Evolutionary conservation across 2,329 filamentous ascomycete species (phyloP).

Genomic region (Aspergillus jensenii): DNA sequence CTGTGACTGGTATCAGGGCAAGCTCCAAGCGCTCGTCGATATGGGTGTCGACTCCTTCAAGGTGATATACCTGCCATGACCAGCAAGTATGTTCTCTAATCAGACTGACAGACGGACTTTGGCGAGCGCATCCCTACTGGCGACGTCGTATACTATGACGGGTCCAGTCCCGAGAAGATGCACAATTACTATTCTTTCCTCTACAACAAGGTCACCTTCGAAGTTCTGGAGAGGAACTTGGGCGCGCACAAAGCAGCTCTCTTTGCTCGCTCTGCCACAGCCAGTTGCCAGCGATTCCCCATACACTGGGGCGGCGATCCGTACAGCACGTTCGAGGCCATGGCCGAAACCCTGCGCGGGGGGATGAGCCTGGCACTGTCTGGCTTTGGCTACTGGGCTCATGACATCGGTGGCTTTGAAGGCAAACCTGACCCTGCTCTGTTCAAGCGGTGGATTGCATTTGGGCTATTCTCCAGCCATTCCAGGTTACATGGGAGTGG

Average conservation of each 20-base stretch:
- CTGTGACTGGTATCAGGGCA: conserved; percentile 13
- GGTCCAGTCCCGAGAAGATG: conserved; percentile 8
- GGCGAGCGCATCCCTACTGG: conserved; percentile 12
- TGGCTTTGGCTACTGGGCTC: conserved; percentile 13
- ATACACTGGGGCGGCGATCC: conserved; percentile 12
- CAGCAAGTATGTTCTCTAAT: too few relatives aligned
- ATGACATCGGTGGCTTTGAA: conserved; percentile 13
- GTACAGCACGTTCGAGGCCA: conserved; percentile 9
- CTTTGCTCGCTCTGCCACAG: conserved; percentile 10
- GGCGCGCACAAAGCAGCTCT: conserved; percentile 8
- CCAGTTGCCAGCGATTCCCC: conserved; percentile 11
- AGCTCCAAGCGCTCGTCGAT: conserved; percentile 6
- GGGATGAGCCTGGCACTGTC: conserved; percentile 9
- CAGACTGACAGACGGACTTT: conserved; percentile 3
- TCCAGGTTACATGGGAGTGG: conserved; percentile 6
- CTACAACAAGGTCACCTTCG: conserved; percentile 11
- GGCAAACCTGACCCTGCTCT: conserved; percentile 6
- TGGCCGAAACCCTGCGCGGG: conserved; percentile 11
- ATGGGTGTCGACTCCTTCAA: conserved; percentile 13
- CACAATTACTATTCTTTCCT: conserved; percentile 14
- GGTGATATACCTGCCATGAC: too few relatives aligned
- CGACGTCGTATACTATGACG: conserved; percentile 9
- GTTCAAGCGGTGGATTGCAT: conserved; percentile 12
- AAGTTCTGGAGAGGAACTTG: conserved; percentile 3
- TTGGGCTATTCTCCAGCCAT: conserved; percentile 10